These are phyloP conservation scores for Aspergillus spinulosporus DNA, from an alignment of 2,329 filamentous ascomycete genomes.

Conservation along the genomic window DNA sequence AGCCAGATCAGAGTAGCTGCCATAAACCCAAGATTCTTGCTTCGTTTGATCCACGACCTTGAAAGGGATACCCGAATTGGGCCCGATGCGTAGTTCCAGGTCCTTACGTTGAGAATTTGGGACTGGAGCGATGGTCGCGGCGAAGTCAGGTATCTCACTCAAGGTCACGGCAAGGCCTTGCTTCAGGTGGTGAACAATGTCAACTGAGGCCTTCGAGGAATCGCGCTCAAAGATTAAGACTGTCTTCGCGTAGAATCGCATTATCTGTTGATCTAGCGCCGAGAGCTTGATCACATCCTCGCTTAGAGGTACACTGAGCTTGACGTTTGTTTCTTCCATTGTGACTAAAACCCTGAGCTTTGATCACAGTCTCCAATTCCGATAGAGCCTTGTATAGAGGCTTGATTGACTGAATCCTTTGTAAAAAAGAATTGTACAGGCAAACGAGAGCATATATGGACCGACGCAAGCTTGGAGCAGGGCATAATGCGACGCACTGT, in stretches of 20 bases:
- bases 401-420: background rate
- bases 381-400: background rate
- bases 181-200: conserved; percentile 9
- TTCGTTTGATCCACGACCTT: conserved; percentile 8
- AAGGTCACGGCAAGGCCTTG: conserved; percentile 6
- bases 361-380: too few species aligned
- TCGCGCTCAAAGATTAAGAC: conserved; percentile 1
- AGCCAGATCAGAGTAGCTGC: conserved; percentile 9
- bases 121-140: conserved; percentile 5
- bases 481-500: background rate
- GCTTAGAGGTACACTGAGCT: conserved; percentile 11
- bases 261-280: conserved; percentile 10
- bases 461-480: background rate
- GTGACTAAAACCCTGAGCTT: background rate
- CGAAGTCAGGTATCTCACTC: conserved; percentile 13
- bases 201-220: background rate
- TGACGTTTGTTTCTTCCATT: conserved; percentile 10
- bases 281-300: conserved; percentile 15
- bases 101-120: conserved; percentile 9
- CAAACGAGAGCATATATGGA: background rate
- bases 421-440: background rate
- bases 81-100: conserved; percentile 6
- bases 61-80: conserved; percentile 5
- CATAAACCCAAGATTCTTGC: conserved; percentile 5
- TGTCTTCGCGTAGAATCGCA: conserved; percentile 8